Base-by-base conservation (phyloP, 2,329 filamentous ascomycete species). In the Nannizzia gypsea region DNA sequence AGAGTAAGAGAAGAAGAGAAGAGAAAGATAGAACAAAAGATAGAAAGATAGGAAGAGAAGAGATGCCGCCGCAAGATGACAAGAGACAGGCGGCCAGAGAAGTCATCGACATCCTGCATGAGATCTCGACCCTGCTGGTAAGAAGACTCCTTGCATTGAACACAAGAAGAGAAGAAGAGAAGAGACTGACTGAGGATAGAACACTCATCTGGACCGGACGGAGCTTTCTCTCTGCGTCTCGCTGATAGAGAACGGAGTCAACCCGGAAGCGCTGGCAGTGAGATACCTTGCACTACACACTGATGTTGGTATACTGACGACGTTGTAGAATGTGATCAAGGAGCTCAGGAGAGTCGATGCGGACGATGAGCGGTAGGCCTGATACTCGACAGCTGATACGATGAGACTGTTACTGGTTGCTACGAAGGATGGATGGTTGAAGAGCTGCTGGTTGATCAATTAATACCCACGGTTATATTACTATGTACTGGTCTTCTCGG, bases 221-320 rank as follows among this genome's bases (percentile, higher is more conserved):
- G 90, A 91, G 20, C 80, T 99, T 17, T 96, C 91, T 2, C 89
- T 96, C 64, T 99, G 93, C 74, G 92, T 97, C 62, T 96, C 90
- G 59, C 82, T 99, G 73, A 95, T 99, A 67, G 93, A 99, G 75
- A 96, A 96, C 70, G 93, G 93, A 13, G 90, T 97, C 31, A 96
- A 96, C 70, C 93, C 93, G 0, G 92, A 97, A 72, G 93, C 92
- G 0, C 78, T 99, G 34, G 91, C 92, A 24, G 93, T 97, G 81
- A 70, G 61, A n/a, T n/a, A n/a, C 38, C 46, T 26, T 57, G 3
- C 22, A 9, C 9, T 52, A 13, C 17, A 31, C 6, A 26, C 11
- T 13, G 0, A 20, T 13, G 3, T 8, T 6, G 1, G 42, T 11
- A 11, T 8, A 11, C 60, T 54, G 52, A 31, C 54, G 52, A 61